Evolutionary conservation across 768 basidiomycete genomes (phyloP), one percentile per base, ranked within the genome.

Genomic region (Mrakia hoshinonis): DNA sequence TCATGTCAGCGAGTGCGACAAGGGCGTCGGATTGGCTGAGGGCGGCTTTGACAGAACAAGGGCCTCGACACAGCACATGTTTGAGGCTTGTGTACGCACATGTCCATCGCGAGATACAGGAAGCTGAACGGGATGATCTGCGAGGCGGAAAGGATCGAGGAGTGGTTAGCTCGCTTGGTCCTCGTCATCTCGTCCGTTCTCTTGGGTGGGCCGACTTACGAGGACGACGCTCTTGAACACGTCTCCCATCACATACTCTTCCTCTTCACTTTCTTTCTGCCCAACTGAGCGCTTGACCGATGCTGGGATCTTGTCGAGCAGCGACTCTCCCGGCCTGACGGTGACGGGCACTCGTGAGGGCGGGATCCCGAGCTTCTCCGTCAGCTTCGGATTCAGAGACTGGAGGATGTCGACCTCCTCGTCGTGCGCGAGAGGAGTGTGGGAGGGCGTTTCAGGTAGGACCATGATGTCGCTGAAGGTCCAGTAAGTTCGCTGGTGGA

Each of bases 101-200:
- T 73, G 66, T 73, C 71, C 71, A 73, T 73, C 10, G 67, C 66
- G 10, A 73, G 62, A 34, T 61, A 73, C 29, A 67, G 58, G 31
- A 73, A 73, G 36, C 29, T 62, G 31, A 73, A 73, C 1, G 71
- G 71, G 4, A 73, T 67, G 66, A 73, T 52, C 71, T 73, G 58
- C 31, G 9, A 15, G 58, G 18, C 36, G 34, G n/a, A 20, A 22
- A 31, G 60, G 47, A 15, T 52, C 24, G 31, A 4, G 43, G 11
- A 29, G 34, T 29, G n/a, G 51, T 26, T 7, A 58, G 29, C 31
- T 36, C 24, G 31, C 26, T 39, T n/a, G 24, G 38, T 24, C 38
- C 62, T 15, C 39, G 4, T 47, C 43, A 3, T 18, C 55, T 31
- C 31, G 31, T 61, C 58, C 34, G 18, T 36, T 3, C 12, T 24